These are phyloP conservation scores for Penicillium sp. DNA, from an alignment of 2,329 filamentous ascomycete species.

Conservation along the genomic window DNA sequence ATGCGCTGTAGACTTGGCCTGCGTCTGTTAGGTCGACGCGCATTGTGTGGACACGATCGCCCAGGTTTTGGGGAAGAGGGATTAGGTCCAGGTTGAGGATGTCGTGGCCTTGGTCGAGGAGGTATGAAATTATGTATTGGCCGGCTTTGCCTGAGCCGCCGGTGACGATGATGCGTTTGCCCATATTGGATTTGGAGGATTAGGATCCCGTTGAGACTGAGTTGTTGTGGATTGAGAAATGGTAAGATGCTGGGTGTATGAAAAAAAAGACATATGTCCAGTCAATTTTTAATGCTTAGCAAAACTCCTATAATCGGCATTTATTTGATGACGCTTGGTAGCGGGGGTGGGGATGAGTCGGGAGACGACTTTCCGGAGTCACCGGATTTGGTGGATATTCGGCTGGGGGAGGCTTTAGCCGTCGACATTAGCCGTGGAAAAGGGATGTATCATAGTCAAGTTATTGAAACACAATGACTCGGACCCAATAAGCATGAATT, in stretches of 20 bases:
- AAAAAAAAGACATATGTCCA: not conserved
- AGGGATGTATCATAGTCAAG: not conserved
- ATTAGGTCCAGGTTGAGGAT: constrained; percentile 59
- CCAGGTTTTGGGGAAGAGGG: constrained; percentile 42
- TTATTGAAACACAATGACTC: too few species aligned
- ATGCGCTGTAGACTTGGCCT: constrained; percentile 58
- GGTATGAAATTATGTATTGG: constrained; percentile 55
- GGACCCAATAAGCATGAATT: too few species aligned
- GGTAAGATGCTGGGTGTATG: not conserved
- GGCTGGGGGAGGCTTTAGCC: not conserved
- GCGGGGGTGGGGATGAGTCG: not conserved
- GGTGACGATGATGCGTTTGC: constrained; percentile 53
- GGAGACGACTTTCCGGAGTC: not conserved
- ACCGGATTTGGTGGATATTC: not conserved
- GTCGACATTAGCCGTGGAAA: not conserved
- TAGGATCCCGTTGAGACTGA: not conserved
- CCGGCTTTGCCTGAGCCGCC: constrained; percentile 60
- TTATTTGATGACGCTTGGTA: not conserved
- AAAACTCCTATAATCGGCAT: not conserved
- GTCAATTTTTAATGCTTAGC: not conserved
- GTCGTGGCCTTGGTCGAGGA: constrained; percentile 52
- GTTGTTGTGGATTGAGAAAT: not conserved
- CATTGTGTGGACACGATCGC: constrained; percentile 51
- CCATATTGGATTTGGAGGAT: constrained; percentile 16
- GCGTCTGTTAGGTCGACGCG: constrained; percentile 57